A percentile compares a stretch with the other conserved stretches of the same genome.
These are phyloP conservation scores for Neocucurbitaria cava DNA, from an alignment of 2,329 filamentous ascomycete species.

Conservation along the genomic window DNA sequence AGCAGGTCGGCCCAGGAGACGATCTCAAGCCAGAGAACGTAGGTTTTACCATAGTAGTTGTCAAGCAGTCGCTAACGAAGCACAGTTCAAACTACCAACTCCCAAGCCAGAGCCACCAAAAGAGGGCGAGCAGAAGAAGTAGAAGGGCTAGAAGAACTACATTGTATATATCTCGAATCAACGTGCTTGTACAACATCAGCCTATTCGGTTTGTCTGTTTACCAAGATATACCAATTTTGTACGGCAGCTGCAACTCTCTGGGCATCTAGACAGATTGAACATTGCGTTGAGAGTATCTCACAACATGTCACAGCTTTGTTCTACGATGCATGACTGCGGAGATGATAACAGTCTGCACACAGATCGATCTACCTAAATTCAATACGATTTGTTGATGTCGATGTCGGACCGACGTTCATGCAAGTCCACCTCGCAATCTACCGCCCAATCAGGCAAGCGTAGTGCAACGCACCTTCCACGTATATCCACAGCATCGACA, in stretches of 20 bases:
- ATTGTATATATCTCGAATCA: slow-evolving; percentile 50
- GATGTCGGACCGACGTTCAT: neutral
- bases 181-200: slow-evolving; percentile 24
- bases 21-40: slow-evolving; percentile 75
- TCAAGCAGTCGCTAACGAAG: slow-evolving; percentile 3
- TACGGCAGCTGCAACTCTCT: neutral
- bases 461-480: neutral
- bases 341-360: neutral
- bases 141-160: slow-evolving; percentile 50
- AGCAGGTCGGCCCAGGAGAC: slow-evolving; percentile 73
- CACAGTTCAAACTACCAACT: slow-evolving; percentile 87
- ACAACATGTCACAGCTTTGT: neutral
- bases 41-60: slow-evolving; percentile 51
- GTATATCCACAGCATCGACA: neutral
- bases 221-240: neutral
- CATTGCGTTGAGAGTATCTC: neutral
- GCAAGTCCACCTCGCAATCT: slow-evolving; percentile 22
- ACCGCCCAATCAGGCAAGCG: slow-evolving; percentile 14
- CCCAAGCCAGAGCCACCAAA: slow-evolving; percentile 89
- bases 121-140: slow-evolving; percentile 92
- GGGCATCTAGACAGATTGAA: too few species aligned
- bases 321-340: neutral
- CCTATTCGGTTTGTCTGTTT: neutral
- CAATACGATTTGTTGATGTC: neutral
- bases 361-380: neutral